Evolutionary conservation across 129 eudicot genomes (phyloP).

Genomic region (Flaveria trinervia): DNA sequence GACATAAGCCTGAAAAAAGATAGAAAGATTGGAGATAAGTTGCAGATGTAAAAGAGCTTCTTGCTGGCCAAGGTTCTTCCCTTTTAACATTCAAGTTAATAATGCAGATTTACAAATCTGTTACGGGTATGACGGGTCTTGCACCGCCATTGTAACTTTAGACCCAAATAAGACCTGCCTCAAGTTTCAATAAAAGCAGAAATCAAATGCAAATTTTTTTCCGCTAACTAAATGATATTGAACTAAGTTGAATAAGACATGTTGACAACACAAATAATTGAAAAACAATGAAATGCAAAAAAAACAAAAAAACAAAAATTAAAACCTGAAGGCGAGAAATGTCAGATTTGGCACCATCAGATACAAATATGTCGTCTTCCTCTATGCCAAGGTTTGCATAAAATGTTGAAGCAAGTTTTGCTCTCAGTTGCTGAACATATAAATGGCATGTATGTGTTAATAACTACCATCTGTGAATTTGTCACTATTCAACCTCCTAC

Average conservation of each 20-base stretch:
- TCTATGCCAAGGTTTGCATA: constrained; percentile 75
- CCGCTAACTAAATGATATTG: neutral
- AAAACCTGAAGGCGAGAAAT: constrained; percentile 92
- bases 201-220: constrained; percentile 13
- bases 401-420: constrained; percentile 70
- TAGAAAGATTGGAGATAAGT: neutral
- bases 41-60: constrained; percentile 15
- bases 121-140: constrained; percentile 94
- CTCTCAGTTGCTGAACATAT: constrained; percentile 65
- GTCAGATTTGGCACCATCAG: constrained; percentile 97
- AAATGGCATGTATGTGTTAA: constrained; percentile 17
- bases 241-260: neutral
- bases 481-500: constrained; percentile 1
- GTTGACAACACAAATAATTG: neutral
- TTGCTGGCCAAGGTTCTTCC: constrained; percentile 8
- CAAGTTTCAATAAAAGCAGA: constrained; percentile 8
- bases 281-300: neutral
- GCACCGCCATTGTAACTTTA: constrained; percentile 86
- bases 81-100: neutral
- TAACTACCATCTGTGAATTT: constrained; percentile 10
- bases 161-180: constrained; percentile 90
- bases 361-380: constrained; percentile 89
- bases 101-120: constrained; percentile 16
- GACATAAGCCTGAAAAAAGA: constrained; percentile 74
- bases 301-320: constrained; percentile 2